Evolutionary conservation across 2,329 filamentous ascomycete genomes (phyloP).

Genomic region (Curvularia spicifera): DNA sequence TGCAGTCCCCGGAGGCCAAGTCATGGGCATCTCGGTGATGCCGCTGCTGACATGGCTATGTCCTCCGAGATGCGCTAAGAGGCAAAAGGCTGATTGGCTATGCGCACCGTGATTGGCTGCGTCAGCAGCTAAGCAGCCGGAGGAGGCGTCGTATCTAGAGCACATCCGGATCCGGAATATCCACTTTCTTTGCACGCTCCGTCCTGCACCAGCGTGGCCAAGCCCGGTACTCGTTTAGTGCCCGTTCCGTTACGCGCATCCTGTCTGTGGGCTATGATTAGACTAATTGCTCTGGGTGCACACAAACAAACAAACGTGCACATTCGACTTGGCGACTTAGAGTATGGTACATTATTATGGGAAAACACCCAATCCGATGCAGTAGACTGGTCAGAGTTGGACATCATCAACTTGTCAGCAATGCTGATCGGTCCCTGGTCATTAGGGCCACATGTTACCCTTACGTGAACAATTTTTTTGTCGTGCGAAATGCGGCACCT

Average conservation of each 20-base stretch:
- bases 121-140: neutral
- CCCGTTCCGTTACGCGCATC: neutral
- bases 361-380: neutral
- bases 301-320: neutral
- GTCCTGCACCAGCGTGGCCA: slow-evolving; percentile 1
- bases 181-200: neutral
- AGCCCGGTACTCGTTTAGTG: neutral
- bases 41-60: slow-evolving; percentile 7
- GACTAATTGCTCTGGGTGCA: neutral
- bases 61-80: slow-evolving; percentile 2
- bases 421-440: neutral
- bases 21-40: slow-evolving; percentile 10
- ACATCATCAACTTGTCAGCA: neutral
- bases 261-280: neutral
- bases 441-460: neutral
- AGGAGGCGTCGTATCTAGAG: slow-evolving; percentile 3
- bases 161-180: neutral
- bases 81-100: neutral
- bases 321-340: neutral
- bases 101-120: neutral
- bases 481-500: neutral
- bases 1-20: slow-evolving; percentile 3
- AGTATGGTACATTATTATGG: neutral
- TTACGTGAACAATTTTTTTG: neutral
- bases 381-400: neutral